Base-by-base conservation (phyloP, 352 stramenopile species). In the Bremia lactucae region DNA sequence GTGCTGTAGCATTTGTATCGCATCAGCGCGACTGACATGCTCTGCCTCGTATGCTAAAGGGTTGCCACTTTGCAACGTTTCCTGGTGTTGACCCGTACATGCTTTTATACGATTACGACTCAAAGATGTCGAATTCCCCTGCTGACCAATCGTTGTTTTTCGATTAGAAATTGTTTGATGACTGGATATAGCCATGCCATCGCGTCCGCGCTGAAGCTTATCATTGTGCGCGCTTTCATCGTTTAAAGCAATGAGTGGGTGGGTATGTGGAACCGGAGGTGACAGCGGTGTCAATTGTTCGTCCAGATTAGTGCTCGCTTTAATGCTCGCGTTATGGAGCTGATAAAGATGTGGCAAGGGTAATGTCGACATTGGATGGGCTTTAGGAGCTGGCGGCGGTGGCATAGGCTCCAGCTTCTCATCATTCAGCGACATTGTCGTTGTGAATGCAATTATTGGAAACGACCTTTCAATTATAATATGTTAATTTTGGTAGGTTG, bases 111-210 rank as follows among this genome's bases (percentile, higher is more conserved):
- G 57, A 7, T 65, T 48, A 4, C 59, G 65, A 47, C 65, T 83
- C 2, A 80, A 41, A 34, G 83, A 81, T 37, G 66, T 62, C n/a
- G 70, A 52, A 38, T 86, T 42, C 28, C 82, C 41, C 14, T 71
- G 55, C 49, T 82, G 63, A 11, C 50, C 49, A 0, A 3, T 46
- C 5, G 49, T 31, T n/a, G 53, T 47, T 2, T 20, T n/a, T 2
- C 22, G 33, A n/a, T 31, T 31, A 28, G 35, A 42, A n/a, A 38
- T 48, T 9, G 44, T 14, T 8, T 23, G 53, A 10, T 51, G 44
- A 18, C 42, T 61, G 7, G 26, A 60, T 6, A 31, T 6, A 49
- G 36, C 55, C 48, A 63, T 59, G 2, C 37, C 33, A 0, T 41
- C 38, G 13, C 7, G 18, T 19, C 44, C 46, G 19, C 37, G 39